Conservation (phyloP, 352 stramenopile genomes). For the Plasmopara halstedii region DNA sequence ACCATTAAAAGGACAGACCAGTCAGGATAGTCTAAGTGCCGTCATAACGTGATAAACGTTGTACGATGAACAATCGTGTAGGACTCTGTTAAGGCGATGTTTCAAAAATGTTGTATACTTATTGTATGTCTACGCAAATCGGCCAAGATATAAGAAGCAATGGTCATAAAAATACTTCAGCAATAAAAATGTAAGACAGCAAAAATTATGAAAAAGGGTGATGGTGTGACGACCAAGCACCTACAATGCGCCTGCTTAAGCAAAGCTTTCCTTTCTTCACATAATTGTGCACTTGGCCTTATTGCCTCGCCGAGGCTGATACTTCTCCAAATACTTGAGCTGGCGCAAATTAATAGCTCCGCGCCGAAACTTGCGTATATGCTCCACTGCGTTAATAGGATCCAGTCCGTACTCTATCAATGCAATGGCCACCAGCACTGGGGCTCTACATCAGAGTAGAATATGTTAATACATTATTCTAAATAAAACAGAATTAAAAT, state of each 20-base stretch:
- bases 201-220: no score
- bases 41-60: no score
- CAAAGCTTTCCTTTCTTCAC: conserved; percentile 27
- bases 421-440: conserved; percentile 96
- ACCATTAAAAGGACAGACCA: no score
- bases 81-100: no score
- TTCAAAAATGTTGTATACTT: no score
- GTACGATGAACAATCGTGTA: no score
- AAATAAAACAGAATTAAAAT: neutral
- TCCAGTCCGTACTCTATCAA: conserved; percentile 96
- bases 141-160: no score
- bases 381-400: conserved; percentile 95
- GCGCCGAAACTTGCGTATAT: conserved; percentile 91
- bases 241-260: neutral
- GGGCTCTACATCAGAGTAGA: conserved; percentile 47
- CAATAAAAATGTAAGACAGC: conserved; percentile 21
- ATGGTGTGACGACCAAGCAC: no score
- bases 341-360: conserved; percentile 98
- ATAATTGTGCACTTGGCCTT: conserved; percentile 83
- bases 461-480: neutral
- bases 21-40: no score
- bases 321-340: conserved; percentile 96
- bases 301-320: conserved; percentile 69
- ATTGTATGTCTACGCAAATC: no score
- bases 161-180: no score